These are phyloP conservation scores for Aquilaria yunnanensis DNA, from an alignment of 345 rosid species.

Conservation along the genomic window DNA sequence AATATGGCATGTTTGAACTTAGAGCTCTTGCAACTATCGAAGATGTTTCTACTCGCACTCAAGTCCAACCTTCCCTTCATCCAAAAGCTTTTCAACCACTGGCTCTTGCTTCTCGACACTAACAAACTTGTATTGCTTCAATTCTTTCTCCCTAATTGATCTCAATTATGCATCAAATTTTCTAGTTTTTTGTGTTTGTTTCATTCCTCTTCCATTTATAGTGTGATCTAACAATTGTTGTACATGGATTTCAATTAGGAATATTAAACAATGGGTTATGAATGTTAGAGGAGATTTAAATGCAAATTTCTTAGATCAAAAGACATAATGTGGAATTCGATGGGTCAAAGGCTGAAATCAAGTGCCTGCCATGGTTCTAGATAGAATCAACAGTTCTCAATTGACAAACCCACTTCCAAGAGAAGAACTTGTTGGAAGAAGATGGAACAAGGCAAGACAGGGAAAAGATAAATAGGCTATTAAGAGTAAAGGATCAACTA, in stretches of 20 bases:
- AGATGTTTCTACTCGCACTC: slow-evolving; percentile 62
- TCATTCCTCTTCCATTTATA: too few species aligned
- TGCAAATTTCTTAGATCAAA: too few species aligned
- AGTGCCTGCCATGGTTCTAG: too few species aligned
- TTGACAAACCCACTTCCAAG: slow-evolving; percentile 49
- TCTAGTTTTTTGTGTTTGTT: neutral
- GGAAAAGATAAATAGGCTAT: slow-evolving; percentile 46
- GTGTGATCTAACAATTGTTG: neutral
- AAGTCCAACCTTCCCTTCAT: slow-evolving; percentile 75
- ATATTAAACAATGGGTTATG: too few species aligned
- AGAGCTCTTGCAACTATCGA: slow-evolving; percentile 76
- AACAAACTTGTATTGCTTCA: slow-evolving; percentile 53
- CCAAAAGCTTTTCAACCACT: slow-evolving; percentile 76
- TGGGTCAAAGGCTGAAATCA: too few species aligned
- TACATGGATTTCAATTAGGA: too few species aligned
- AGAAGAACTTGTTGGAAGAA: slow-evolving; percentile 30
- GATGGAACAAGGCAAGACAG: slow-evolving; percentile 14
- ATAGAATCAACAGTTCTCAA: too few species aligned
- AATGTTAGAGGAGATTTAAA: too few species aligned
- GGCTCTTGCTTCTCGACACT: slow-evolving; percentile 90
- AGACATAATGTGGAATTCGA: too few species aligned
- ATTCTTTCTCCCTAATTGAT: neutral
- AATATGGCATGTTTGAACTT: slow-evolving; percentile 66
- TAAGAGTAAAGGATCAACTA: slow-evolving; percentile 34
- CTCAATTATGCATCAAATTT: neutral